These are phyloP conservation scores for Sclerotinia spermophila DNA, from an alignment of 2,329 filamentous ascomycete genomes.

Conservation along the genomic window DNA sequence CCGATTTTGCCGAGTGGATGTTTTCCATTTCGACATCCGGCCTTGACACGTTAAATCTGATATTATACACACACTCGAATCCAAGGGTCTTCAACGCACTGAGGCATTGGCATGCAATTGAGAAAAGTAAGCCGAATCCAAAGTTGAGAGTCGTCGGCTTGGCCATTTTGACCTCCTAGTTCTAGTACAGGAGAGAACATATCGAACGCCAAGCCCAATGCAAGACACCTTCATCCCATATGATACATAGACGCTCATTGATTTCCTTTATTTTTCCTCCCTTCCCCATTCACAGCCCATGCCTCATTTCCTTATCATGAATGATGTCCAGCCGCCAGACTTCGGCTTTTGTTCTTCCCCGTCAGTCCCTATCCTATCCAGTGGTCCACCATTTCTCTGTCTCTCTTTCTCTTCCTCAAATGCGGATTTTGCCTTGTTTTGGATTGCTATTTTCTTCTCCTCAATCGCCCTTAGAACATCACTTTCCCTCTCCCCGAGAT, in stretches of 20 bases:
- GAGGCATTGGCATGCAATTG: not conserved
- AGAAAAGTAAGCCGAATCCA: not conserved
- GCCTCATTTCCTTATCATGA: conserved; percentile 27
- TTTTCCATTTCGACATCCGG: not conserved
- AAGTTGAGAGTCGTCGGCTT: not conserved
- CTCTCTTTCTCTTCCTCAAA: conserved; percentile 36
- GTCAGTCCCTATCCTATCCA: conserved; percentile 33
- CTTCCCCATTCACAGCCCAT: conserved; percentile 6
- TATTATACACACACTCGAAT: not conserved
- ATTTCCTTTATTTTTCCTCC: conserved; percentile 15
- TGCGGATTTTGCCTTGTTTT: conserved; percentile 30
- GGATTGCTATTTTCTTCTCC: conserved; percentile 31
- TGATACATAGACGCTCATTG: conserved; percentile 28
- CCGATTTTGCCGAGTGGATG: not conserved
- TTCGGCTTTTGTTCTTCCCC: conserved; percentile 24
- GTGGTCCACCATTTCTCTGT: conserved; percentile 31
- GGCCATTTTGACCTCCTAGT: conserved; percentile 4
- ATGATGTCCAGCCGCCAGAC: conserved; percentile 31
- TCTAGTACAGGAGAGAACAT: conserved; percentile 9
- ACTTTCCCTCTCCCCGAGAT: conserved; percentile 27
- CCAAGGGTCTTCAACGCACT: not conserved
- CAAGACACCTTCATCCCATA: conserved; percentile 28
- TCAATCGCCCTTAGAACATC: conserved; percentile 33
- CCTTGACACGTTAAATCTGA: not conserved
- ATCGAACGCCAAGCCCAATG: conserved; percentile 26